Evolutionary conservation across 805 yeast species (phyloP), one percentile per base, ranked within the genome.

Genomic region (Isabelozyma rhagii): DNA sequence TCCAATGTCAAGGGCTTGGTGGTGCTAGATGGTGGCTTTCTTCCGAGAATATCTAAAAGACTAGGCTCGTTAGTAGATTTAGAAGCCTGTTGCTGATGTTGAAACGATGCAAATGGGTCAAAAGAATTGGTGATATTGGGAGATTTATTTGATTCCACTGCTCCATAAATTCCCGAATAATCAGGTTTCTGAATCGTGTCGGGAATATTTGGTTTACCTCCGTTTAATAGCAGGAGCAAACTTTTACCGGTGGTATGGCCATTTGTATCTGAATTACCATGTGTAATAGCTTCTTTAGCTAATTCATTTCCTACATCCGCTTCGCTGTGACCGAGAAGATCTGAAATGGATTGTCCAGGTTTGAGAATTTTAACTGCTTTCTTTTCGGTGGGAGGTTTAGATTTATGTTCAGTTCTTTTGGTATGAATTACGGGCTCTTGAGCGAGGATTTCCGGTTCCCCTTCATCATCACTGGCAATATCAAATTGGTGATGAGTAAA

Each of bases 381-480:
- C 49, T 54, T 62, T 31, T 31, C 36, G n/a, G n/a, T 31, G 7
- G 10, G 8, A 31, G n/a, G n/a, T 3, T 31, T 31, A 8, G 48
- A 13, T 3, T 44, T 34, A 39, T 44, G 43, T 11, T 25, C 14
- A 8, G 9, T 6, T 11, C 25, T 40, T 11, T 8, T 21, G 29
- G 44, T 41, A 41, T 41, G 41, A 5, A 47, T 8, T 17, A 29
- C 41, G 5, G 39, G 39, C 13, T 31, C 46, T 8, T 41, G 43
- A 25, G 45, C 41, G 34, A 41, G 44, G 8, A 27, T 40, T 9
- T 46, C 46, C 2, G 39, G 49, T 2, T 47, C 62, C 39, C 60
- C 67, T 41, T 70, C 76, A 43, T 72, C 76, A 48, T 71, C 76
- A 44, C 70, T 63, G 8, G 62, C 74, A 40, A 64, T 58, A 45